Evolutionary conservation across 2,329 filamentous ascomycete species (phyloP).

Genomic region (Colletotrichum sp.): DNA sequence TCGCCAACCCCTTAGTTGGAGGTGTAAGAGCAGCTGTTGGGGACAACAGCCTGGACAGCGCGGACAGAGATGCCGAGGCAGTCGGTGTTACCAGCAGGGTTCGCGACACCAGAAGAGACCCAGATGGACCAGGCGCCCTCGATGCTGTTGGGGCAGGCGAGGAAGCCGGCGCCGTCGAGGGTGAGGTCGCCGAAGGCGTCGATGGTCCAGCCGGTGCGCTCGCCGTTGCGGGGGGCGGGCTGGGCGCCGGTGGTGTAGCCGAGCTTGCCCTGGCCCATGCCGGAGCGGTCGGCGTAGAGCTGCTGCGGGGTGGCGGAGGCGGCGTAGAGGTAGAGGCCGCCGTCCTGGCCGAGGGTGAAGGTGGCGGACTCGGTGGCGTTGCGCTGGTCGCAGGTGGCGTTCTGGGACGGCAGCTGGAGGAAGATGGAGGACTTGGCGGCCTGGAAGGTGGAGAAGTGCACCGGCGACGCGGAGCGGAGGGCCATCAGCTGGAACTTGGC

Average conservation of each 20-base stretch:
- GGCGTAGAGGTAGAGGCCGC: constrained; percentile 54
- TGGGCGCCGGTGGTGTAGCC: constrained; percentile 55
- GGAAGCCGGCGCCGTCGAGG: constrained; percentile 48
- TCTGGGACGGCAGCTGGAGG: constrained; percentile 47
- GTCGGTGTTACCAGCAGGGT: constrained; percentile 40
- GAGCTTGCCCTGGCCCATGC: constrained; percentile 62
- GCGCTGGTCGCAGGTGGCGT: constrained; percentile 52
- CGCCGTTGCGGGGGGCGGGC: constrained; percentile 41
- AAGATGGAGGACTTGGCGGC: constrained; percentile 50
- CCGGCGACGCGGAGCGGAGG: constrained; percentile 51
- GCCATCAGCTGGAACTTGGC: constrained; percentile 54
- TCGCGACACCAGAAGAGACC: constrained; percentile 32
- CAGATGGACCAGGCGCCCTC: constrained; percentile 48
- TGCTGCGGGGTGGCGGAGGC: constrained; percentile 48
- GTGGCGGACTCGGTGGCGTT: constrained; percentile 47
- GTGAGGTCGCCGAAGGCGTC: constrained; percentile 47
- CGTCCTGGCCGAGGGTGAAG: constrained; percentile 50
- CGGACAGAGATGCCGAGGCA: constrained; percentile 42
- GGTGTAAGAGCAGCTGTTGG: constrained; percentile 43
- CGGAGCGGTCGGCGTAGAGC: constrained; percentile 60
- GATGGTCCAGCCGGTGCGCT: constrained; percentile 54
- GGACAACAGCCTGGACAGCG: constrained; percentile 30
- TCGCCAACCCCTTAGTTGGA: neutral
- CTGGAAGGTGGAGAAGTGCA: constrained; percentile 52
- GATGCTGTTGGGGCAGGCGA: constrained; percentile 57